Conservation (phyloP, 768 basidiomycete genomes). For the Mycena maculata region DNA sequence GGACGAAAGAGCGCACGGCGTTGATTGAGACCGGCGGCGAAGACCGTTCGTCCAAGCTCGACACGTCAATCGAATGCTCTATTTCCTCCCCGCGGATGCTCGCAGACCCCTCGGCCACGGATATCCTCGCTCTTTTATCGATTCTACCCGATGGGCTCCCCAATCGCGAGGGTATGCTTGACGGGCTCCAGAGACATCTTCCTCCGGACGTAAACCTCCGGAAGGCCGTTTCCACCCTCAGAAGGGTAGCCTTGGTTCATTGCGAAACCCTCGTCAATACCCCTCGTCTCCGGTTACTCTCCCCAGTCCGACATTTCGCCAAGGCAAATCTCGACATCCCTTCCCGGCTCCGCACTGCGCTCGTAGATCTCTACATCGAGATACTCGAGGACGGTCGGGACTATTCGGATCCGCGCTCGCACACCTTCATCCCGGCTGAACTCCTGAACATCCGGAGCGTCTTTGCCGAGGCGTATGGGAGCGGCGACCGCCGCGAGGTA, state of each 20-base stretch:
- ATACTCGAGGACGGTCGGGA: constrained; percentile 26
- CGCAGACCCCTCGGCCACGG: constrained; percentile 28
- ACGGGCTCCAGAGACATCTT: constrained; percentile 27
- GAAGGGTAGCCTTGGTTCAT: constrained; percentile 26
- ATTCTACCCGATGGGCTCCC: constrained; percentile 39
- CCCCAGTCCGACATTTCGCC: constrained; percentile 33
- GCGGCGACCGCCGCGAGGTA: constrained; percentile 25
- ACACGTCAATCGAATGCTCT: constrained; percentile 37
- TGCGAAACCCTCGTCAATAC: constrained; percentile 29
- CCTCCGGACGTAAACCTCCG: constrained; percentile 24
- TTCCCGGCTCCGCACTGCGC: constrained; percentile 24
- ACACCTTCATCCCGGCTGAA: constrained; percentile 31
- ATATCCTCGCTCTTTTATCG: constrained; percentile 36
- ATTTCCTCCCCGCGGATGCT: constrained; percentile 37
- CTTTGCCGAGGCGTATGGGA: constrained; percentile 26
- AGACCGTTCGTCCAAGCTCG: constrained; percentile 37
- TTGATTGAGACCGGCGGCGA: constrained; percentile 35
- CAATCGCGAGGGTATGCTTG: constrained; percentile 28
- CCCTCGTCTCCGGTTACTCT: constrained; percentile 31
- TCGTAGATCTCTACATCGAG: constrained; percentile 31
- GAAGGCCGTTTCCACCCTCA: constrained; percentile 31
- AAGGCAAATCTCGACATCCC: constrained; percentile 28
- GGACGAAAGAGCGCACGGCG: constrained; percentile 33
- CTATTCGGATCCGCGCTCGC: constrained; percentile 28
- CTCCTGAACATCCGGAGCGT: constrained; percentile 32